Base-by-base conservation (phyloP, 306 rosid genomes). In the Rosa chinensis region DNA sequence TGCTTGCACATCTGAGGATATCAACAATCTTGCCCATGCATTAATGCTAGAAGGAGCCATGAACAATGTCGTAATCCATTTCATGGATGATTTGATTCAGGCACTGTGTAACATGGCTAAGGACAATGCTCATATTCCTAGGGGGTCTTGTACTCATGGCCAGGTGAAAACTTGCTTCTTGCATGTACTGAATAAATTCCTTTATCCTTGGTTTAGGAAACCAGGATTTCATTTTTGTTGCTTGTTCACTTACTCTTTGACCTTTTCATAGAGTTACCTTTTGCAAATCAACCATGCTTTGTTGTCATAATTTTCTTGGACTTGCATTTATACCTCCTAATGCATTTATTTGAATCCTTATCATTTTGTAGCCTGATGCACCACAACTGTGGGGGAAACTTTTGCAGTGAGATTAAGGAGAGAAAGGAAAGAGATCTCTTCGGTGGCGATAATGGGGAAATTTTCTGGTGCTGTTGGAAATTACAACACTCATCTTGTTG, bases 331-430 rank as follows among this genome's bases (percentile, higher is more conserved):
- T 50, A 50, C 56, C 18, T 14, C 56, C 56, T 50, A 13, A 50
- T 50, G 56, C 56, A 14, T 18, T 50, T 50, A 16, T 4, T 12
- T 50, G 5, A 50, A 50, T 50, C 18, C 5, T 50, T 50, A 14
- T 50, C 18, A 50, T 50, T 13, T 50, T 50, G 56, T 50, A 50
- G n/a, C 56, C 95, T 69, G 94, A 94, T 67, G 90, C 98, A 59
- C 98, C 25, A 88, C 97, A 78, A 91, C 97, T 75, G 70, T 92
- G 85, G 98, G 97, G 75, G 90, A 92, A 88, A 42, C 44, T 42
- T 42, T 42, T 42, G 44, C 6, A 2, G 44, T 42, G 44, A 42
- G 44, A 42, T 42, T 42, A 42, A 42, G 44, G 6, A 42, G 6
- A 42, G 44, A 42, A 42, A 42, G 6, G 44, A 42, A 3, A 42